Base-by-base conservation (phyloP, 352 stramenopile genomes). In the Globisporangium canariense region DNA sequence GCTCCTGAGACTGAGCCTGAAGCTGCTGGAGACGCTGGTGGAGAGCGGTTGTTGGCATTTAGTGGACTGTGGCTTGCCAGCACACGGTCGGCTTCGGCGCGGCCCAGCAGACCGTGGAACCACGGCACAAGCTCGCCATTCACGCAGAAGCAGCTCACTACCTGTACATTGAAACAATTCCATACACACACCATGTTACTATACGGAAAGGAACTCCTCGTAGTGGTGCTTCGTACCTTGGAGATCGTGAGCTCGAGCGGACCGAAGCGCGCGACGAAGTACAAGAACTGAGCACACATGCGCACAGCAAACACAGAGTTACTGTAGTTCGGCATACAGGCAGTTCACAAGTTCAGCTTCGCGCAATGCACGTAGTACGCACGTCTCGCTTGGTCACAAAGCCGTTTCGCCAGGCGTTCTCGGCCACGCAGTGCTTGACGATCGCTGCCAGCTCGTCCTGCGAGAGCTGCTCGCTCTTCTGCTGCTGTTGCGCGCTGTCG, bases 181-280 rank as follows among this genome's bases (percentile, higher is more conserved):
- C 8, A 9, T 20, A 10, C 18, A 9, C 18, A 22, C 43, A 18
- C 38, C 38, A 8, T 30, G 7, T 18, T 55, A 16, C 13, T 40
- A 32, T 22, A 22, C n/a, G 6, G 4, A 55, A 9, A 55, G 22
- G 25, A 22, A 4, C 2, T 55, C 11, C 14, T 14, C 14, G 1
- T 43, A 32, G 30, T 4, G 25, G 14, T 13, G 36, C 47, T n/a
- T 57, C 14, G 25, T 25, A 70, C 70, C 63, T 89, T 90, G 66
- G 71, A 59, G 18, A 91, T 51, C 46, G 74, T 79, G 14, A 69
- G 47, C 51, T 89, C 75, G 4, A 94, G 65, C 11, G 85, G 85
- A 13, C 85, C 85, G 64, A 94, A 94, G 22, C 83, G 83, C 16
- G 81, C 76, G 20, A 92, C 65, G 55, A 90, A 92, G 41, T 76